phyloP scores from a whole-genome alignment of 768 basidiomycete genomes.

The Neoboletus brunneissimus region DNA sequence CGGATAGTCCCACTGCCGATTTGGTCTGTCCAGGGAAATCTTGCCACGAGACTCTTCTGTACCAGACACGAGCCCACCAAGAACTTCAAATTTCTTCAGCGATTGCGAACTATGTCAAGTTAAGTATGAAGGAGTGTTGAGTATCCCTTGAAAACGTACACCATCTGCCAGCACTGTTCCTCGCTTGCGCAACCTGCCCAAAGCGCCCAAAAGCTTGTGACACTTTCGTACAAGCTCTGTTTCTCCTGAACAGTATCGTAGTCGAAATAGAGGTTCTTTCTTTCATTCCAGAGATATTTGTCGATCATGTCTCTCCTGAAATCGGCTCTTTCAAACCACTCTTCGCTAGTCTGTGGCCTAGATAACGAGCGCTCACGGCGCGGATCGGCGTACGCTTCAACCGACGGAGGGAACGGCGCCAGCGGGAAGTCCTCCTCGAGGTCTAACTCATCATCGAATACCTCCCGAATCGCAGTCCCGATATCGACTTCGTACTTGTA shows the following conservation, averaged over 20 bases:
- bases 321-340: slow-evolving; percentile 92
- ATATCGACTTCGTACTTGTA: slow-evolving; percentile 99
- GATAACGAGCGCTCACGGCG: slow-evolving; percentile 56
- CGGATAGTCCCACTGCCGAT: slow-evolving; percentile 99
- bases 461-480: slow-evolving; percentile 93
- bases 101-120: slow-evolving; percentile 62
- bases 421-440: slow-evolving; percentile 90
- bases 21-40: slow-evolving; percentile 93
- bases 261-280: slow-evolving; percentile 91
- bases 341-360: slow-evolving; percentile 69
- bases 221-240: slow-evolving; percentile 94
- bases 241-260: slow-evolving; percentile 91
- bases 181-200: slow-evolving; percentile 99
- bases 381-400: slow-evolving; percentile 65
- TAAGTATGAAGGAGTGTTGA: slow-evolving; percentile 16
- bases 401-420: slow-evolving; percentile 86
- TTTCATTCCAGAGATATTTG: slow-evolving; percentile 95
- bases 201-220: slow-evolving; percentile 93
- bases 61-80: slow-evolving; percentile 92
- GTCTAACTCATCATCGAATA: slow-evolving; percentile 90
- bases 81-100: slow-evolving; percentile 92
- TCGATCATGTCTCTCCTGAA: slow-evolving; percentile 84
- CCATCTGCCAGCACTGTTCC: slow-evolving; percentile 88
- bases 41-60: slow-evolving; percentile 96
- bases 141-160: slow-evolving; percentile 53